A percentile compares a stretch with the other conserved stretches of the same genome.
Evolutionary conservation across 202 grass and related monocot species (phyloP).

Genomic region (Cymbopogon flexuosus): DNA sequence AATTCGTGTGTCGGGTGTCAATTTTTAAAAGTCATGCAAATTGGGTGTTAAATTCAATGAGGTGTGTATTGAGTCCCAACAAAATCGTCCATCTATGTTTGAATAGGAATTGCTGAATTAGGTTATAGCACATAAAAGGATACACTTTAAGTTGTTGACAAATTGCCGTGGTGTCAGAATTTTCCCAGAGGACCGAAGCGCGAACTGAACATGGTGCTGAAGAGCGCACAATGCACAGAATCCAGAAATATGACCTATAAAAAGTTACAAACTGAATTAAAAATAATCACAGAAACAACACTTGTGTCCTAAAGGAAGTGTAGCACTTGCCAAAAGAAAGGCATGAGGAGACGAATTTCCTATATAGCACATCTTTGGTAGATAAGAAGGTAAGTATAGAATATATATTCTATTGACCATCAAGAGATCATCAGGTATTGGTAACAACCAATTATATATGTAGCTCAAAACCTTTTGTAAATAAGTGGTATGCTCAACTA

Average conservation of each 20-base stretch:
- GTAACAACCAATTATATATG: not conserved
- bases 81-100: not conserved
- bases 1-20: too few relatives aligned
- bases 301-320: not conserved
- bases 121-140: constrained; percentile 28
- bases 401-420: not conserved
- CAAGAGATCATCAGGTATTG: not conserved
- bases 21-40: too few relatives aligned
- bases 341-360: not conserved
- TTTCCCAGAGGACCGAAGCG: constrained; percentile 79
- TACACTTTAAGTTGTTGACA: constrained; percentile 85
- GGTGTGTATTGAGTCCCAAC: too few relatives aligned
- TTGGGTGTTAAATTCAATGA: too few relatives aligned
- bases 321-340: not conserved
- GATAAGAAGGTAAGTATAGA: not conserved
- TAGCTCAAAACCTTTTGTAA: not conserved
- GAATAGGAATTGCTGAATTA: not conserved
- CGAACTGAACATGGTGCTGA: constrained; percentile 81
- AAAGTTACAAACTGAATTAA: constrained; percentile 7
- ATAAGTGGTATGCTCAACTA: not conserved
- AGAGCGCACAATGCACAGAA: constrained; percentile 98
- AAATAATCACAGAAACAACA: not conserved
- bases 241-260: constrained; percentile 65
- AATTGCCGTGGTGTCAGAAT: constrained; percentile 68
- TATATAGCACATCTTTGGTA: not conserved